Base-by-base conservation (phyloP, 202 grass and related monocot species). In the Tripidium arundinaceum region DNA sequence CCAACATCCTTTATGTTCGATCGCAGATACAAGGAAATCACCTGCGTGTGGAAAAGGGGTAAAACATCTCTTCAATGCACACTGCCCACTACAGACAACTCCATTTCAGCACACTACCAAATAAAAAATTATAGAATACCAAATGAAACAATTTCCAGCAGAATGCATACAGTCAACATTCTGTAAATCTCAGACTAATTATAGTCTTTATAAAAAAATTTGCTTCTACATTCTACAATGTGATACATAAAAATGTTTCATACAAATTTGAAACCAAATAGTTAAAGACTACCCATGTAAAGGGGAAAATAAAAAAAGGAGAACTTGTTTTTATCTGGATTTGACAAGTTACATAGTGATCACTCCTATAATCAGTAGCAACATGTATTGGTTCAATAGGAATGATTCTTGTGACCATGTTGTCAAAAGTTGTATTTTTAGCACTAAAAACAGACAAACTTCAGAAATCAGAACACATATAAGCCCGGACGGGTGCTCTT, bases 1-100 rank as follows among this genome's bases (percentile, higher is more conserved):
- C 72, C 82, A 41, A 61, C 63, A 39, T 72, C 79, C 74, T 93
- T 94, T 39, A 98, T 55, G 68, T 93, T 93, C 25, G 92, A 94
- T 43, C 95, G 86, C 40, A 98, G 31, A 86, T 89, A 92, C 71
- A 98, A 90, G 57, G 91, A 94, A 87, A 98, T 94, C 63, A 98
- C 94, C 90, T 98, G 83, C 59, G 72, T 33, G 78, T 75, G 38
- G 3, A 81, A 39, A 73, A 74, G 6, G 12, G 37, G 47, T 47
- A 52, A 79, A 47, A 69, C 7, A 65, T 65, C 26, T 70, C 36
- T 57, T 64, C 27, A 8, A 24, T 40, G 33, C 72, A 80, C 37
- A 81, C 1, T 62, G 24, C n/a, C 49, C 18, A 7, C 15, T 12
- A 61, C 5, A 62, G 27, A 62, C 40, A 75, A 8, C n/a, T 62